phyloP scores from a whole-genome alignment of 225 moss, liverwort and hornwort genomes.

The Rhytidiadelphus loreus region DNA sequence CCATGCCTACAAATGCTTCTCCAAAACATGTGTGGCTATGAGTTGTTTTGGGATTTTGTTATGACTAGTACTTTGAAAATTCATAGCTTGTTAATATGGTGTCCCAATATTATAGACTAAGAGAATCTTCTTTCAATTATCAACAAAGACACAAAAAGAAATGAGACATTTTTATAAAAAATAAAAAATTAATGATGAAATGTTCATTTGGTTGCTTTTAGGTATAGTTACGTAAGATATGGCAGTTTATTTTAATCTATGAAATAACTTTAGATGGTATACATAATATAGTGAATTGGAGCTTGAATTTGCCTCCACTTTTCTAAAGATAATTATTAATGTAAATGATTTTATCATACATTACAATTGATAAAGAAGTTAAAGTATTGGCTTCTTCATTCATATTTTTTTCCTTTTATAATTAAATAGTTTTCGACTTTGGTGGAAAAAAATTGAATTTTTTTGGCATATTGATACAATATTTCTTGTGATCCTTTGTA shows the following conservation, averaged over 20 bases:
- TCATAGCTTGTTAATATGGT: neutral
- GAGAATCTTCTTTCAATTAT: neutral
- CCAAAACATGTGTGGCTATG: accelerated
- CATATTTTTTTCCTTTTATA: no score
- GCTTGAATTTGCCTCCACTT: no score
- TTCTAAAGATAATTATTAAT: neutral
- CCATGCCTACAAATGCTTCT: neutral
- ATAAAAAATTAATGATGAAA: neutral
- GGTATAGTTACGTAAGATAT: neutral
- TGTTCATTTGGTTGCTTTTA: no score
- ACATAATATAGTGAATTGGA: neutral
- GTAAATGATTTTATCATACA: no score
- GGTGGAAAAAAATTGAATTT: neutral
- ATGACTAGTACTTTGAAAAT: neutral
- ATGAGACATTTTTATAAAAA: neutral
- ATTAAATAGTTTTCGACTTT: neutral
- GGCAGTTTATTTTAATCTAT: neutral
- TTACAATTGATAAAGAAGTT: neutral
- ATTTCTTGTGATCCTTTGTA: no score
- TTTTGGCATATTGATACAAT: neutral
- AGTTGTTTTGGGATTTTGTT: neutral
- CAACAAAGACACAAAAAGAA: neutral
- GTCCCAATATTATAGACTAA: neutral
- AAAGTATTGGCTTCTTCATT: no score
- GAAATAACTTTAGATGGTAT: no score